Conservation (phyloP, 2,329 filamentous ascomycete genomes). For the Aspergillus udagawae region DNA sequence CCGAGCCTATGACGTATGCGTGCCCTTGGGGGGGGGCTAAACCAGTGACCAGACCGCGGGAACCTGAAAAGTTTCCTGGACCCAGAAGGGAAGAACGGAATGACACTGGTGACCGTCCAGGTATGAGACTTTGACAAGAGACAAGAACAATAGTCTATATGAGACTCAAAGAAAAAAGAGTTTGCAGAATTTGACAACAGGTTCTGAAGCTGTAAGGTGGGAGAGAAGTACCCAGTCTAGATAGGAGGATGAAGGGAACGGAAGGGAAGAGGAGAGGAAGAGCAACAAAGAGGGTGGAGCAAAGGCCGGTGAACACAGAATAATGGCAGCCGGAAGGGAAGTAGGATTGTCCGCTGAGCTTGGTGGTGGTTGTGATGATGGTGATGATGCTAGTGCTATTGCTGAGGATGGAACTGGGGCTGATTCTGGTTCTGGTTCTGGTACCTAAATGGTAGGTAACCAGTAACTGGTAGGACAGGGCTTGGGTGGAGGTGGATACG, state of each 20-base stretch:
- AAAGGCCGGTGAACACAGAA: neutral
- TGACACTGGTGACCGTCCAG: too few relatives aligned
- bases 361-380: neutral
- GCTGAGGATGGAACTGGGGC: neutral
- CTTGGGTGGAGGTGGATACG: neutral
- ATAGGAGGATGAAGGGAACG: slow-evolving; percentile 2
- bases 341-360: slow-evolving; percentile 21
- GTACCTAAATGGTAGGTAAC: neutral
- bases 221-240: neutral
- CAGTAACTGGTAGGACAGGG: neutral
- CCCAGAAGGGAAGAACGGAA: neutral
- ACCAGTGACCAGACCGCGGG: slow-evolving; percentile 13
- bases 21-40: slow-evolving; percentile 17
- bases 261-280: neutral
- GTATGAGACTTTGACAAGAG: neutral
- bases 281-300: neutral
- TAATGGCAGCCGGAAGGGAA: slow-evolving; percentile 15
- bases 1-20: slow-evolving; percentile 29
- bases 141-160: neutral
- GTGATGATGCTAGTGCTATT: neutral
- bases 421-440: too few relatives aligned
- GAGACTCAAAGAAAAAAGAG: neutral
- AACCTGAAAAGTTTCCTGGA: slow-evolving; percentile 4
- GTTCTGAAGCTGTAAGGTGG: neutral
- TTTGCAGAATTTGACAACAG: neutral